Base-by-base conservation (phyloP, 2,329 filamentous ascomycete genomes). In the Polytolypa hystricis region DNA sequence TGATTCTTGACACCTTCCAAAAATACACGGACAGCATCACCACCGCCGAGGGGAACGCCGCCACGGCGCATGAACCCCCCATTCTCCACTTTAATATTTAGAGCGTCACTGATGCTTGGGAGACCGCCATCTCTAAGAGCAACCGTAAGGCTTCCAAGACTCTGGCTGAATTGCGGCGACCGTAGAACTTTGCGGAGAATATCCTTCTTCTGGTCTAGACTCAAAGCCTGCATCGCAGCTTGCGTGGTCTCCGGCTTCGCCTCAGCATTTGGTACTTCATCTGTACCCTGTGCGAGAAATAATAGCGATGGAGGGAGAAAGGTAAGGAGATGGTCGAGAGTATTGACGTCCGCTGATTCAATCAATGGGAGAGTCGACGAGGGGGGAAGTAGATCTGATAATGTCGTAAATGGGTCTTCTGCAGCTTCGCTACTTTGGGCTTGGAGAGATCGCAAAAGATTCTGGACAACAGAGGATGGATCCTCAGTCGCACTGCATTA, bases 141-240 rank as follows among this genome's bases (percentile, higher is more conserved):
- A 60, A 86, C 77, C 0, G 86, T 94, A 48, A 98, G 64, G 54
- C 82, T 91, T 1, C 77, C 75, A 26, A 95, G 63, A 47, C 84
- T 89, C 58, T 96, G 91, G 42, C 77, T 75, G 53, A 98, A 86
- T 54, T 98, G 91, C 12, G 91, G 89, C 46, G 84, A 93, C 45
- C 84, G 76, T 10, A 96, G 64, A 5, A 96, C 86, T 53, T 79
- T 81, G 56, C 78, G 79, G 29, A 98, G 61, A 9, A 96, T 73
- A 15, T 72, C 69, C 52, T 81, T 84, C 68, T 96, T 96, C 55
- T 91, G 79, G 2, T 71, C 70, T 5, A 79, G 57, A 37, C 74
- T 80, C 50, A 95, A 70, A 5, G 81, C 79, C 42, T 80, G 72
- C 45, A 84, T 77, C 18, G 83, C 84, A 26, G 79, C 79, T 48